Evolutionary conservation across 2,329 filamentous ascomycete genomes (phyloP), one percentile per base, ranked within the genome.

Genomic region (Exophiala calicioides): DNA sequence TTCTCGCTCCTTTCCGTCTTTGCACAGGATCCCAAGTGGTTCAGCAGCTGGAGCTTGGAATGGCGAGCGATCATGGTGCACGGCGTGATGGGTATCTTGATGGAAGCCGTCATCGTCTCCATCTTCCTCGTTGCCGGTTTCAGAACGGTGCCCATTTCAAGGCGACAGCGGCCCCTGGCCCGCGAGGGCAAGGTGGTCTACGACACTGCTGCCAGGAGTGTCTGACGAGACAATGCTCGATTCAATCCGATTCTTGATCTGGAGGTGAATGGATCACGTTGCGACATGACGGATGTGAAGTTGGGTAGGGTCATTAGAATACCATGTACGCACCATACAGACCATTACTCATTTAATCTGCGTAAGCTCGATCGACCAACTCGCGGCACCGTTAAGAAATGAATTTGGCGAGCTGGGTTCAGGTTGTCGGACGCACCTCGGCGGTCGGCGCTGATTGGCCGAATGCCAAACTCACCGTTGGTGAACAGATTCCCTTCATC

Each of bases 51-150:
- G 18, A 65, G 57, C 20, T 19, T 36, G 13, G 44, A 50, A n/a
- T 29, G 50, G 21, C 71, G 73, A 10, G 66, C 65, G 29, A 50
- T 64, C 20, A 67, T 67, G 1, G 63, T 76, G 16, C 50, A 68
- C 12, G 59, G 78, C 5, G 68, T 71, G 30, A 73, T 79, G 68
- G 65, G 70, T 4, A 63, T 78, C 5, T 47, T 79, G 18, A 72
- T 76, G 64, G 77, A 81, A 61, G 68, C 79, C 29, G 57, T 69
- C 5, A 66, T 76, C 15, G 68, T 77, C 2, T 33, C 67, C 3
- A 64, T 74, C 27, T 71, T 61, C 29, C 58, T 70, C n/a, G 59
- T 54, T n/a, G 52, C 60, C 7, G 64, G 67, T 1, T 50, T 69
- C 15, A 33, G 13, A 9, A 44, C 47, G 3, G 21, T 19, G 4